Base-by-base conservation (phyloP, 2,329 filamentous ascomycete genomes). In the Myriosclerotinia scirpicola region DNA sequence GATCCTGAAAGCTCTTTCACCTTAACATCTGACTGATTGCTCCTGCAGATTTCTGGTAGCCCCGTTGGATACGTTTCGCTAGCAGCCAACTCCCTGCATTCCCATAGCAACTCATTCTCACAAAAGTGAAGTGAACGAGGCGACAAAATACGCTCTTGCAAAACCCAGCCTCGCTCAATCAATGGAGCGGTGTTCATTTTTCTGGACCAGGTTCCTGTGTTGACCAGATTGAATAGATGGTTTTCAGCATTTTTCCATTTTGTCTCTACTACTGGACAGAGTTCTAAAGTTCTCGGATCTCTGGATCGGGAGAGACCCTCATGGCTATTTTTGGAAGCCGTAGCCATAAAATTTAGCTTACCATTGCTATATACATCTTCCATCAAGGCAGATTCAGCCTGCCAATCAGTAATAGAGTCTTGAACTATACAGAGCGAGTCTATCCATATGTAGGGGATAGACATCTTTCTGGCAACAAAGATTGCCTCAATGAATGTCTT, bases 91-190 rank as follows among this genome's bases (percentile, higher is more conserved):
- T 53, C 38, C 34, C 58, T 62, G 7, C 65, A 69, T 55, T 69
- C 59, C 67, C 67, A 69, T 12, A 67, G 22, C 44, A 69, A 14
- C 34, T 69, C 36, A 26, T 50, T 9, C 5, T 67, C 15, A 20
- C 55, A 40, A 50, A 46, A 71, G 48, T 69, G 58, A 6, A 72
- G n/a, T 12, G 64, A 69, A 6, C 71, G 52, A 52, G 64, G 62
- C 8, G 71, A 68, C 22, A 73, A 48, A 20, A 67, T 17, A 38
- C 50, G 30, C 44, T 73, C 71, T 64, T 73, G 71, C 14, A 71
- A 48, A 34, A 67, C 61, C 71, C 71, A 73, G 5, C 67, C 71
- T 44, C 71, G 64, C 6, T 26, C 1, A 7, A 61, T 5, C 11
- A 61, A 17, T 26, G 58, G 58, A 14, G 30, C 44, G 22, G 2